Evolutionary conservation across 163 green algal genomes (phyloP), one percentile per base, ranked within the genome.

Genomic region (Coccomyxa subellipsoidea): DNA sequence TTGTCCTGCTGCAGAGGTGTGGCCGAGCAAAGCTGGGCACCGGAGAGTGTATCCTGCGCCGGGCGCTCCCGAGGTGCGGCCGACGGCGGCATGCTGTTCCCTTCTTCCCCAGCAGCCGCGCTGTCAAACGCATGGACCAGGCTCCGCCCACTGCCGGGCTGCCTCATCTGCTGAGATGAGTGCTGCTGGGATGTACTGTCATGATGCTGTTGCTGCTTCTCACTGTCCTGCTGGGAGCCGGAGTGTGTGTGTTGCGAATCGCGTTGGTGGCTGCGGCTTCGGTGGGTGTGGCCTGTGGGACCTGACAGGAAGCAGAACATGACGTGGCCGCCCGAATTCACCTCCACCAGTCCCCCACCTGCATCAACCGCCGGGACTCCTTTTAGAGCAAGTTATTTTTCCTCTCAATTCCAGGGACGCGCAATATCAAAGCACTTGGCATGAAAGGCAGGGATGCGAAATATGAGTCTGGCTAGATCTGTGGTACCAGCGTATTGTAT

Each of bases 301-400:
- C 47, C 47, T 12, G 47, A 59, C 15, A 95, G 94, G 53, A 96
- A 87, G 81, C 90, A 93, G 83, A 96, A 96, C 78, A 95, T 91
- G 1, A 96, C 92, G 0, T 85, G 79, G 12, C 93, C 93, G 47
- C 91, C 90, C 31, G 88, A 90, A 84, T 94, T 94, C 40, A 96
- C 87, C 71, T 96, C 91, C 21, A 96, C 27, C 80, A 92, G 23
- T 7, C 88, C 84, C 6, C 80, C 77, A 80, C 72, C 83, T 35
- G 54, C 12, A 53, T 34, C n/a, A n/a, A n/a, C n/a, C n/a, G n/a
- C n/a, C n/a, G n/a, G n/a, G n/a, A n/a, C n/a, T n/a, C n/a, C n/a
- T n/a, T n/a, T n/a, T n/a, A n/a, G n/a, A n/a, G n/a, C n/a, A n/a
- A n/a, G n/a, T n/a, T n/a, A n/a, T n/a, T n/a, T n/a, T n/a, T n/a